Evolutionary conservation across 169 alveolate species (phyloP), one percentile per base, ranked within the genome.

Genomic region (Cystoisospora suis): DNA sequence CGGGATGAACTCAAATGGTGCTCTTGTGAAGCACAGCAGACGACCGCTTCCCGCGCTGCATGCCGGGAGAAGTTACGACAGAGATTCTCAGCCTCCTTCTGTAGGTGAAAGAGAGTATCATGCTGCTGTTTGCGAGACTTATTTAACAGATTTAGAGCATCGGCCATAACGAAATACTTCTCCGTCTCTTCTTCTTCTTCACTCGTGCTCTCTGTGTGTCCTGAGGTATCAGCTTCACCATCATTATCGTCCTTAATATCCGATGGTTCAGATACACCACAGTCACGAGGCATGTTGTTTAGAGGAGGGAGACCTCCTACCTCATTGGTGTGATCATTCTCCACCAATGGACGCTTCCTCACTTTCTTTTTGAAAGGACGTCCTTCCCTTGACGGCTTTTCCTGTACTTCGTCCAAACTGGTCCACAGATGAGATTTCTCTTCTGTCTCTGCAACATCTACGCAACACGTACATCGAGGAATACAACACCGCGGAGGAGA

Each of bases 41-140:
- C n/a, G n/a, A n/a, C n/a, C n/a, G n/a, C n/a, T n/a, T n/a, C n/a
- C n/a, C n/a, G 70, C 85, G 83, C 23, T 69, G 70, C 17, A 69
- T 44, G 5, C 29, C 29, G 61, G 42, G 2, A n/a, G 44, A 36
- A 65, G 45, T n/a, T 6, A 12, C 5, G 27, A n/a, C 40, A 65
- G 58, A 87, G 72, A 29, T 77, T n/a, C 40, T 27, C 27, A 15
- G 77, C 58, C 77, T 87, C 80, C 56, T 70, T 81, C 77, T 69
- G 79, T 40, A 87, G 65, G 27, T 47, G 91, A 58, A 69, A 77
- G 34, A 87, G 77, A 3, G 87, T 75, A 36, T 72, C 56, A 58
- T 70, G 91, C 77, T 87, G 91, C 69, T 56, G 65, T 44, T n/a
- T 38, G 79, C 61, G 86, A 53, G 49, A 59, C 59, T 47, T 45